These are phyloP conservation scores for Licmophora abbreviata DNA, from an alignment of 108 stramenopile species.

Conservation along the genomic window DNA sequence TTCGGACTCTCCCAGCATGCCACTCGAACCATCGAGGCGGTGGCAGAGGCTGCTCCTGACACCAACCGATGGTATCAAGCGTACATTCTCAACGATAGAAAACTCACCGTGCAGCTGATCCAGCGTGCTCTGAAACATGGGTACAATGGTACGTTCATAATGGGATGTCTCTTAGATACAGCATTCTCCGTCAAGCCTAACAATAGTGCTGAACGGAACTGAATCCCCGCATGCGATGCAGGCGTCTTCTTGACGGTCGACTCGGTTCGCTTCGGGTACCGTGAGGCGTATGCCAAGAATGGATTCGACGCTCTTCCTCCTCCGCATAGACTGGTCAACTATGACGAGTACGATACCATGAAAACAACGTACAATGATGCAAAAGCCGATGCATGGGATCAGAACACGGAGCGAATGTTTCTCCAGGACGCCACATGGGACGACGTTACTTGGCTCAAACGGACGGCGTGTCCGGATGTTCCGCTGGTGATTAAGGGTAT, in stretches of 20 bases:
- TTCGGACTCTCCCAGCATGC: constrained; percentile 72
- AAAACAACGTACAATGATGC: constrained; percentile 48
- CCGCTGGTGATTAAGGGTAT: constrained; percentile 90
- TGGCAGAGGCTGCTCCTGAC: constrained; percentile 35
- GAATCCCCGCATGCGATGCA: too few species aligned
- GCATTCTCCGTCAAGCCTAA: too few species aligned
- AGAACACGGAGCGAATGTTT: constrained; percentile 75
- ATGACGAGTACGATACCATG: constrained; percentile 36
- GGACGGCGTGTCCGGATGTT: constrained; percentile 24
- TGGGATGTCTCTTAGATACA: too few species aligned
- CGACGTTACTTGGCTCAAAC: constrained; percentile 82
- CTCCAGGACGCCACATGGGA: constrained; percentile 77
- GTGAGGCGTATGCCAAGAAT: constrained; percentile 76
- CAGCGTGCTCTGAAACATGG: constrained; percentile 56
- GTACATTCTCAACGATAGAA: constrained; percentile 73
- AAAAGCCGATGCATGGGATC: constrained; percentile 70
- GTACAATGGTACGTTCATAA: constrained; percentile 29
- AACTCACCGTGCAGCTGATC: constrained; percentile 41
- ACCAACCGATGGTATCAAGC: constrained; percentile 53
- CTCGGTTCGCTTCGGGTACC: constrained; percentile 78
- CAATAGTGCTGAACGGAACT: too few species aligned
- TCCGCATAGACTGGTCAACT: constrained; percentile 67
- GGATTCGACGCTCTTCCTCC: constrained; percentile 64
- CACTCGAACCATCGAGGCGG: constrained; percentile 69
- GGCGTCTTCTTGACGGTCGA: constrained; percentile 78